Evolutionary conservation across 805 yeast genomes (phyloP).

Genomic region (Saccharomyces kudriavzevii): DNA sequence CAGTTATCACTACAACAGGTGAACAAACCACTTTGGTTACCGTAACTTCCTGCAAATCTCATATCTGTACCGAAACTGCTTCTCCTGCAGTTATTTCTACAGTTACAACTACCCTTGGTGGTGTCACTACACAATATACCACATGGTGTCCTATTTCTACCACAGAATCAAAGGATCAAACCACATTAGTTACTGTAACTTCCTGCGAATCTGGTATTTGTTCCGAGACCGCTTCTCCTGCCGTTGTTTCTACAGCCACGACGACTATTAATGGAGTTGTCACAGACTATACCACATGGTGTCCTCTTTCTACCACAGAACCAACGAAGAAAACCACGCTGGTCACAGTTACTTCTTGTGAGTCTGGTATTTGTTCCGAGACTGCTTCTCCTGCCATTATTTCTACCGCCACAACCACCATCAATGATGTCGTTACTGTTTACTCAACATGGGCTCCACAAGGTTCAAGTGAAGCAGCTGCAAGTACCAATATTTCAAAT

Average conservation of each 20-base stretch:
- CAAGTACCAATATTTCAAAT: constrained; percentile 15
- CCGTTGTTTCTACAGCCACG: constrained; percentile 4
- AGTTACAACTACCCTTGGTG: constrained; percentile 26
- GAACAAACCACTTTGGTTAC: constrained; percentile 24
- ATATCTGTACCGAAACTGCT: constrained; percentile 22
- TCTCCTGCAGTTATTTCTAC: constrained; percentile 26
- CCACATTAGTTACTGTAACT: constrained; percentile 16
- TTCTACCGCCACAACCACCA: constrained; percentile 27
- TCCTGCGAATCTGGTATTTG: constrained; percentile 14
- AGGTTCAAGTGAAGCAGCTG: constrained; percentile 14
- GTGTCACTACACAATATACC: constrained; percentile 29
- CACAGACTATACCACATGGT: constrained; percentile 17
- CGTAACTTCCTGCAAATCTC: constrained; percentile 26
- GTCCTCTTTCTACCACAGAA: constrained; percentile 18
- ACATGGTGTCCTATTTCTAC: constrained; percentile 24
- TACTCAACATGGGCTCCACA: constrained; percentile 26
- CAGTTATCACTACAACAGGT: constrained; percentile 1
- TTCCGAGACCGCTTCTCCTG: constrained; percentile 8
- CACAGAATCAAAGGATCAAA: constrained; percentile 11
- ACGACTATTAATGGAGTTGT: constrained; percentile 3
- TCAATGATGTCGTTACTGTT: constrained; percentile 27
- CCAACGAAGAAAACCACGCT: constrained; percentile 15
- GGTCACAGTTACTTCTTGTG: constrained; percentile 26
- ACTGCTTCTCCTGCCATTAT: constrained; percentile 24
- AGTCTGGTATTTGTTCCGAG: constrained; percentile 21